Evolutionary conservation across 2,329 filamentous ascomycete genomes (phyloP).

Genomic region (Diaporthe humulicola): DNA sequence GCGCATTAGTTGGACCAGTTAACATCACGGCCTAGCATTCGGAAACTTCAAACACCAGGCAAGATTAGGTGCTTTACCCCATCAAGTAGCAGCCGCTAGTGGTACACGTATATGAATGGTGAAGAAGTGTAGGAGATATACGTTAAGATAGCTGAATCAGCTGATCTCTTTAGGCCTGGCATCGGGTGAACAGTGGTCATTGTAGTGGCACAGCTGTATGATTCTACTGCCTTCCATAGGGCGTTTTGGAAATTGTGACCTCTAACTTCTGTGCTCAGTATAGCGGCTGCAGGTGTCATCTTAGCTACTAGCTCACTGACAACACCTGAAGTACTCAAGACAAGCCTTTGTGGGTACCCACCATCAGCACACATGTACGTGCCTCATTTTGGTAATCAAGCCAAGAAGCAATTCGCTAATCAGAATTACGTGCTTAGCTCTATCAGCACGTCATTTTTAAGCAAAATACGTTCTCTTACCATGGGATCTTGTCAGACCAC

Average conservation of each 20-base stretch:
- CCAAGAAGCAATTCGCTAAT: background rate
- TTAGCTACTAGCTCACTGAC: too few relatives aligned
- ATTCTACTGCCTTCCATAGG: too few relatives aligned
- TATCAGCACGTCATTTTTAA: constrained; percentile 2
- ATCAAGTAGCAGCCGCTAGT: background rate
- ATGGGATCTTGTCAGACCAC: background rate
- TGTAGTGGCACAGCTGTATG: too few relatives aligned
- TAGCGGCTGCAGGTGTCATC: background rate
- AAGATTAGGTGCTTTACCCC: background rate
- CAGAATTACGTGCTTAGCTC: background rate
- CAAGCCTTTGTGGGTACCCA: background rate
- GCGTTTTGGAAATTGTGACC: background rate
- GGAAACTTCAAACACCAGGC: background rate
- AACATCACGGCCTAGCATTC: background rate
- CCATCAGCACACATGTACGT: background rate
- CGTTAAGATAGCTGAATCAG: too few relatives aligned
- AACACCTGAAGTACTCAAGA: background rate
- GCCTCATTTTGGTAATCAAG: constrained; percentile 1
- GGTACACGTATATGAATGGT: background rate
- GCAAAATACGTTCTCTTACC: background rate
- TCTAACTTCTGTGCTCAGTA: background rate
- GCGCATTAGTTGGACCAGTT: too few relatives aligned
- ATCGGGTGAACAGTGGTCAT: too few relatives aligned
- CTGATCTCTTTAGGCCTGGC: too few relatives aligned
- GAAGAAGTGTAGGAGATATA: too few relatives aligned